These are phyloP conservation scores for Exophiala viscosa DNA, from an alignment of 2,329 filamentous ascomycete species.

Conservation along the genomic window DNA sequence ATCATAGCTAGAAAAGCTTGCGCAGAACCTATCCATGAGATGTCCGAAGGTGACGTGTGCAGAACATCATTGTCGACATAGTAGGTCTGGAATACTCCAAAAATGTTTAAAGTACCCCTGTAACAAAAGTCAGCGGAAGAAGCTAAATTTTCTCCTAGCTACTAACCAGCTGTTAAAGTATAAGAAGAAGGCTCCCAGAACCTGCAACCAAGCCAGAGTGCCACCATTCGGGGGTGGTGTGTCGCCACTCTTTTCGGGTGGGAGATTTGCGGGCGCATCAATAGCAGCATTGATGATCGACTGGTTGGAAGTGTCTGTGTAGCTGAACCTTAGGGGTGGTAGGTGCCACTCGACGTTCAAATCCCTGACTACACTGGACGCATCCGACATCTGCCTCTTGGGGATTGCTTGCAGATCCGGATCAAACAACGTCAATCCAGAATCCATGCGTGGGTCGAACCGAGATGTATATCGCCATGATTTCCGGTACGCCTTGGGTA, in stretches of 20 bases:
- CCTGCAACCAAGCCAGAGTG: slow-evolving; percentile 31
- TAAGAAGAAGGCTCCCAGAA: slow-evolving; percentile 28
- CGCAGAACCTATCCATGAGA: slow-evolving; percentile 52
- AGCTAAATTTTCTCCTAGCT: not conserved
- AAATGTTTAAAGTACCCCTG: slow-evolving; percentile 28
- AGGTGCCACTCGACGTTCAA: slow-evolving; percentile 5
- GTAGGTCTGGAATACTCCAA: slow-evolving; percentile 34
- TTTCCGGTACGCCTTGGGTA: not conserved
- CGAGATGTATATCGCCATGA: slow-evolving; percentile 3
- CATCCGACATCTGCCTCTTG: not conserved
- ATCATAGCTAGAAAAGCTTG: slow-evolving; percentile 47
- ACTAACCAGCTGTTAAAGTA: slow-evolving; percentile 19
- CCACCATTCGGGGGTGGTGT: slow-evolving; percentile 29
- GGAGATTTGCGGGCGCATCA: not conserved
- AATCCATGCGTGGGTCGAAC: slow-evolving; percentile 5
- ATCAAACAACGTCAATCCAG: slow-evolving; percentile 3
- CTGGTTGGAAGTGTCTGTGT: not conserved
- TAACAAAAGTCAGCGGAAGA: not conserved
- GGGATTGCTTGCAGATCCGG: not conserved
- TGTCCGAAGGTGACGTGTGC: slow-evolving; percentile 35
- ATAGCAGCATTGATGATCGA: slow-evolving; percentile 2
- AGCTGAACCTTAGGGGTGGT: not conserved
- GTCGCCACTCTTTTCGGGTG: not conserved
- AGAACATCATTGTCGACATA: slow-evolving; percentile 28
- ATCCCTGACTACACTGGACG: not conserved